Evolutionary conservation across 1,284 basidiomycete species (phyloP).

Genomic region (Cryptococcus maquisensis): DNA sequence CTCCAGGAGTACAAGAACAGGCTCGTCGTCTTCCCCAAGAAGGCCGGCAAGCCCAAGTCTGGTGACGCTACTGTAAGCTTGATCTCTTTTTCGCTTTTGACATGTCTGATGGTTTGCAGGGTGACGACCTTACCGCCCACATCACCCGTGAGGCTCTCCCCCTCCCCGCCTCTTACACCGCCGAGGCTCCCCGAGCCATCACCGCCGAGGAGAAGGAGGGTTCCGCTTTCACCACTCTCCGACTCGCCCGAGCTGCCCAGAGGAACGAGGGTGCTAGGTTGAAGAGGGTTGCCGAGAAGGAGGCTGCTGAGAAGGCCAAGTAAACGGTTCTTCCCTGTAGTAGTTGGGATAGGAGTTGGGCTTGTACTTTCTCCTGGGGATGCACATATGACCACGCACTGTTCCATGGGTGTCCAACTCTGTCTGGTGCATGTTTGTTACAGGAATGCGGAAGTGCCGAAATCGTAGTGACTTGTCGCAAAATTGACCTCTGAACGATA

Average conservation of each 20-base stretch:
- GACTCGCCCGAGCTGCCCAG: conserved; percentile 75
- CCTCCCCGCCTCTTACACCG: conserved; percentile 63
- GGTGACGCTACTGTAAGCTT: conserved; percentile 80
- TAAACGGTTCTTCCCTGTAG: conserved; percentile 14
- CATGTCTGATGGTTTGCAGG: conserved; percentile 51
- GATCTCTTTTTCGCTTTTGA: conserved; percentile 1
- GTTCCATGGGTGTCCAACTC: neutral
- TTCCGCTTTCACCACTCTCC: conserved; percentile 84
- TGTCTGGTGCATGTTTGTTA: neutral
- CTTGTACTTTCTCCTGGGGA: conserved; percentile 11
- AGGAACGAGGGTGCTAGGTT: conserved; percentile 86
- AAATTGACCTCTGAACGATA: neutral
- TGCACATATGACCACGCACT: conserved; percentile 16
- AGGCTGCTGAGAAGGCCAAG: conserved; percentile 49
- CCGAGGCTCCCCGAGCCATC: conserved; percentile 89
- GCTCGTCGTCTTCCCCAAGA: conserved; percentile 86
- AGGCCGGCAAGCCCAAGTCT: conserved; percentile 92
- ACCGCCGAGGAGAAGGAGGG: conserved; percentile 86
- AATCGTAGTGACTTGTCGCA: neutral
- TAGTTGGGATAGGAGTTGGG: neutral
- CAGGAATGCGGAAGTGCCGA: neutral
- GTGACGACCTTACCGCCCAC: conserved; percentile 75
- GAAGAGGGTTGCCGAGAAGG: conserved; percentile 53
- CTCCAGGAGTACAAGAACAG: conserved; percentile 86
- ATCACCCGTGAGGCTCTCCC: conserved; percentile 70